Conservation (phyloP, 768 basidiomycete genomes). For the Naematelia aurantialba region DNA sequence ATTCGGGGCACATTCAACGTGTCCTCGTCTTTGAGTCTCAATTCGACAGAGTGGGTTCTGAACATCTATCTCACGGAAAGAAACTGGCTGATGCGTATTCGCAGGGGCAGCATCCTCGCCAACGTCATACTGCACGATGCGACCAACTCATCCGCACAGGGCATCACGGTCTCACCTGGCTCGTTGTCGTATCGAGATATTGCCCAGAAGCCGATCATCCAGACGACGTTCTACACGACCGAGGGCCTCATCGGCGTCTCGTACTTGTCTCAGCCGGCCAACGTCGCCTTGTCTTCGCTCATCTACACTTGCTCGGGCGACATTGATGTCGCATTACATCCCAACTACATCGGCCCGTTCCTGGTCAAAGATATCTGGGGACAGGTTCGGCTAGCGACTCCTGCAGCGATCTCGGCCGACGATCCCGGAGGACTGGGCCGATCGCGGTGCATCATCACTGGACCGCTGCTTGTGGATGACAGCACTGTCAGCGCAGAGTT, state of each 20-base stretch:
- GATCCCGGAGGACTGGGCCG: constrained; percentile 32
- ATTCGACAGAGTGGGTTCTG: constrained; percentile 40
- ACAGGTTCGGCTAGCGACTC: constrained; percentile 24
- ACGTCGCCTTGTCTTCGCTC: constrained; percentile 25
- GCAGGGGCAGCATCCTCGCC: constrained; percentile 24
- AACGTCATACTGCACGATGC: constrained; percentile 25
- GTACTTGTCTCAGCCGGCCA: constrained; percentile 39
- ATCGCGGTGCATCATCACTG: constrained; percentile 19
- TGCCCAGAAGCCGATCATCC: constrained; percentile 12
- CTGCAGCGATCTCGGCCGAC: constrained; percentile 3
- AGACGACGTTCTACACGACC: constrained; percentile 36
- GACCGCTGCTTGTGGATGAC: constrained; percentile 15
- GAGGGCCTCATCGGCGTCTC: constrained; percentile 32
- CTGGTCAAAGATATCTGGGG: constrained; percentile 34
- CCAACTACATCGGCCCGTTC: constrained; percentile 44
- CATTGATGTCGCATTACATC: constrained; percentile 32
- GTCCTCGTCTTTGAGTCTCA: constrained; percentile 35
- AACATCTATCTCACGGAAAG: not conserved
- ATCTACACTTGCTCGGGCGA: constrained; percentile 34
- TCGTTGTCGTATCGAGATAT: not conserved
- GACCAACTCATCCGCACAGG: constrained; percentile 3
- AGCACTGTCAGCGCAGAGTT: constrained; percentile 7
- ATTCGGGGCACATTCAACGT: constrained; percentile 44
- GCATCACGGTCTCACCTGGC: not conserved
- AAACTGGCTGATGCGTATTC: not conserved